Percentiles rank a stretch among this genome's conserved stretches.
phyloP scores from a whole-genome alignment of 2,329 filamentous ascomycete genomes.

The Fusarium lateritium region DNA sequence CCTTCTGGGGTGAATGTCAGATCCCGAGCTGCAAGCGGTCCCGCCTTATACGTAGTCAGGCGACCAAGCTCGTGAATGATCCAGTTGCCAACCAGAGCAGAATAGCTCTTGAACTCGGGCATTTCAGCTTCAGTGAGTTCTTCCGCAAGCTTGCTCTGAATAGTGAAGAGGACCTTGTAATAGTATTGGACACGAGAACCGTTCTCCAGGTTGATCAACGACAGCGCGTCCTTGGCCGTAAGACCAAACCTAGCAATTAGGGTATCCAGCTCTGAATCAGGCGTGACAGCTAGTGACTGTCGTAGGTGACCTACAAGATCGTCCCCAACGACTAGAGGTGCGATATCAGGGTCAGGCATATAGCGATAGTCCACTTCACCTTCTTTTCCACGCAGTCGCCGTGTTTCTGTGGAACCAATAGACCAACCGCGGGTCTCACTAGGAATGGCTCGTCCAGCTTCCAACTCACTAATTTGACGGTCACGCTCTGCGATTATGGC shows the following conservation, averaged over 20 bases:
- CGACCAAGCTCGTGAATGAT: conserved; percentile 83
- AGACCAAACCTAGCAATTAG: conserved; percentile 77
- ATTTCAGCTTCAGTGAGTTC: conserved; percentile 37
- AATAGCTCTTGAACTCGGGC: conserved; percentile 55
- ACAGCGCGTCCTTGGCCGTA: conserved; percentile 85
- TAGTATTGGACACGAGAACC: conserved; percentile 88
- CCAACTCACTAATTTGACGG: conserved; percentile 85
- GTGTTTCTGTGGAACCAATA: conserved; percentile 85
- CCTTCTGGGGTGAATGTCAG: conserved; percentile 62
- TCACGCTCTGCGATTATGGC: conserved; percentile 93
- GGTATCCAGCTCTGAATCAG: conserved; percentile 77
- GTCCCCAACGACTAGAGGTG: conserved; percentile 80
- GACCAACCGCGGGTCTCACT: conserved; percentile 97
- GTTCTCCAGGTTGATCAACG: conserved; percentile 82
- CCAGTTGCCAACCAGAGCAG: conserved; percentile 72
- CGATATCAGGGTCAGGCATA: conserved; percentile 96
- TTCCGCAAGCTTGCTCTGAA: conserved; percentile 54
- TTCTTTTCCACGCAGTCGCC: conserved; percentile 89
- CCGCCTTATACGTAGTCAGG: conserved; percentile 68
- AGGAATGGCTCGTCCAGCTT: conserved; percentile 79
- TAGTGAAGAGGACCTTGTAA: conserved; percentile 71
- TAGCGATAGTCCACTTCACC: conserved; percentile 98
- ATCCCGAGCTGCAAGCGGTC: conserved; percentile 52
- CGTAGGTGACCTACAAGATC: conserved; percentile 77
- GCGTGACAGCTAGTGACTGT: conserved; percentile 76